Evolutionary conservation across 2,329 filamentous ascomycete genomes (phyloP).

Genomic region (Claviceps digitariae): DNA sequence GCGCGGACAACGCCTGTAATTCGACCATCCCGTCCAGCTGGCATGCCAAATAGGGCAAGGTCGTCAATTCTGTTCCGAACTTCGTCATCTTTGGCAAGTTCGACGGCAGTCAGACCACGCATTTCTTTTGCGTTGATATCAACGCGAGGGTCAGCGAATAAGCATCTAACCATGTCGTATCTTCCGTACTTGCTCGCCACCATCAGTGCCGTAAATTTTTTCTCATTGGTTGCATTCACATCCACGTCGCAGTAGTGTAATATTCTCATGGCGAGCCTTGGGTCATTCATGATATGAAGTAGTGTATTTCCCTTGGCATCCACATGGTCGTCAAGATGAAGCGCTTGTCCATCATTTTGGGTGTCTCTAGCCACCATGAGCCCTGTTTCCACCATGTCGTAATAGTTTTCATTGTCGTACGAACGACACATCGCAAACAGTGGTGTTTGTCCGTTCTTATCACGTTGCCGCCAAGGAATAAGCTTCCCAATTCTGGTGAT

Average conservation of each 20-base stretch:
- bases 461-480: conserved; percentile 78
- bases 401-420: conserved; percentile 84
- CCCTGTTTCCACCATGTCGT: conserved; percentile 73
- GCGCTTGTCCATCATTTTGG: conserved; percentile 64
- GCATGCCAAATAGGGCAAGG: conserved; percentile 67
- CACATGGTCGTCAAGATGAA: conserved; percentile 86
- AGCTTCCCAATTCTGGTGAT: conserved; percentile 64
- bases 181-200: conserved; percentile 96
- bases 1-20: conserved; percentile 89
- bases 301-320: conserved; percentile 89
- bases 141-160: conserved; percentile 79
- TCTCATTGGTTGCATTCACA: conserved; percentile 90
- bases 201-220: conserved; percentile 90
- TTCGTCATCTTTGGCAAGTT: conserved; percentile 95
- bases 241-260: conserved; percentile 83
- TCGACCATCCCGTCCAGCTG: conserved; percentile 58
- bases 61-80: conserved; percentile 95
- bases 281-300: conserved; percentile 88
- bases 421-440: conserved; percentile 89
- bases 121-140: conserved; percentile 74
- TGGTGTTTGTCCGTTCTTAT: conserved; percentile 96
- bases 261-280: conserved; percentile 60
- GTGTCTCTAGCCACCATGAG: conserved; percentile 58
- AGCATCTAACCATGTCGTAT: conserved; percentile 77
- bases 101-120: conserved; percentile 82